A percentile compares a stretch with the other conserved stretches of the same genome.
Conservation (phyloP, 169 alveolate genomes). For the Plasmodium gaboni region DNA sequence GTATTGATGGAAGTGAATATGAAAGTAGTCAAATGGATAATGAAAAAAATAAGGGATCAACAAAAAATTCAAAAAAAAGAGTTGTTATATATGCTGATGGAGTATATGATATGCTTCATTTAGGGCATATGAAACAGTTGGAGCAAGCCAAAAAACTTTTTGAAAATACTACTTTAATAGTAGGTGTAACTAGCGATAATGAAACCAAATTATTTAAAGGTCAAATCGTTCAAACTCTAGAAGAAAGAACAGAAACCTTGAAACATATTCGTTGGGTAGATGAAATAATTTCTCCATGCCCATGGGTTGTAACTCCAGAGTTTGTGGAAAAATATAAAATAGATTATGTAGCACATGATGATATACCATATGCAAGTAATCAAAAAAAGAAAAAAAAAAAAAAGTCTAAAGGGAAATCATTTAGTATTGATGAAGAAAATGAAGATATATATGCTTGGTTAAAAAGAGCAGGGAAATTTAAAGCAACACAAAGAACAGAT, state of each 20-base stretch:
- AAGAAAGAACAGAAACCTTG: constrained; percentile 95
- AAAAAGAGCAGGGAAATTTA: constrained; percentile 91
- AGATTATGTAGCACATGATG: constrained; percentile 95
- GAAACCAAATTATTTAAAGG: constrained; percentile 94
- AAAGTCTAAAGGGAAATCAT: constrained; percentile 32
- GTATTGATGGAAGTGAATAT: background rate
- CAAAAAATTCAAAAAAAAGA: background rate
- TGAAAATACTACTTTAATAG: constrained; percentile 92
- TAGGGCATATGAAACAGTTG: constrained; percentile 96
- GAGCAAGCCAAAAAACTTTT: constrained; percentile 96
- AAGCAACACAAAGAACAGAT: constrained; percentile 92
- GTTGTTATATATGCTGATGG: constrained; percentile 90
- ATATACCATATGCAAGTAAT: constrained; percentile 89
- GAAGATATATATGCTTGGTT: constrained; percentile 92
- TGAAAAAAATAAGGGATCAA: background rate
- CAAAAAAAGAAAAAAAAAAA: constrained; percentile 79
- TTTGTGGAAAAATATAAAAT: constrained; percentile 91
- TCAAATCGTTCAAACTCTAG: constrained; percentile 93
- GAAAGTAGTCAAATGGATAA: background rate
- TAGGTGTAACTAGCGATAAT: constrained; percentile 97
- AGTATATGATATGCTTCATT: constrained; percentile 96
- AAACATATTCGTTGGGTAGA: constrained; percentile 97
- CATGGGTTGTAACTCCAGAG: constrained; percentile 92
- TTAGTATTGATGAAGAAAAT: constrained; percentile 76
- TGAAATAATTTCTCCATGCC: constrained; percentile 96